Evolutionary conservation across 805 yeast genomes (phyloP), one percentile per base, ranked within the genome.

Genomic region (Pichia exigua): DNA sequence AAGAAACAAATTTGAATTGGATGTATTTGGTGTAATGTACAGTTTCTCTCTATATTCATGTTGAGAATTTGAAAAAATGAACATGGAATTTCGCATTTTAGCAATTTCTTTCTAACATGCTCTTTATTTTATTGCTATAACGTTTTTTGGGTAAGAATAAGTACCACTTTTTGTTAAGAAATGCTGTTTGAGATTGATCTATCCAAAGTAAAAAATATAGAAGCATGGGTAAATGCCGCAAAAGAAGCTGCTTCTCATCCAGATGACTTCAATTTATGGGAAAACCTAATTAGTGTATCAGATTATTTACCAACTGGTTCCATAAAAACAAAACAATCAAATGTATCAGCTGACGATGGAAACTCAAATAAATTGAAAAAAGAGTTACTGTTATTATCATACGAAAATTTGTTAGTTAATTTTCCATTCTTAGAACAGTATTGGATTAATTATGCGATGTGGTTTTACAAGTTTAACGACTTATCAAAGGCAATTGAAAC

Each of bases 361-460:
- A 8, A 21, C 22, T 47, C 44, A 4, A 27, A 20, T 11, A 39
- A 28, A 10, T 9, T 17, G 4, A 46, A 44, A 17, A 52, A 48
- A 30, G 51, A 32, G 46, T 7, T 51, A 13, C 30, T 51, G 2
- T 59, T 75, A 44, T 53, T 65, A 4, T 61, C 77, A 2, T 78
- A 73, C 56, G 69, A 68, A 44, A 69, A 73, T 41, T 60, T 81
- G 15, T 65, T 82, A 17, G 61, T 62, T 1, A 69, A 71, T 45
- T 81, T 65, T 57, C 87, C 87, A 0, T 61, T 67, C 6, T 63
- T 75, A 30, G 79, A 75, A 54, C 77, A 76, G 44, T 78, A 78
- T 58, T 82, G 87, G 87, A 65, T 78, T n/a, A 69, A 74, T 40
- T 79, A 67, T 60, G 83, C 85, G 0, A 59, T 64, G 4, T 67